These are phyloP conservation scores for Colletotrichum higginsianum DNA, from an alignment of 2,329 filamentous ascomycete genomes.

Conservation along the genomic window DNA sequence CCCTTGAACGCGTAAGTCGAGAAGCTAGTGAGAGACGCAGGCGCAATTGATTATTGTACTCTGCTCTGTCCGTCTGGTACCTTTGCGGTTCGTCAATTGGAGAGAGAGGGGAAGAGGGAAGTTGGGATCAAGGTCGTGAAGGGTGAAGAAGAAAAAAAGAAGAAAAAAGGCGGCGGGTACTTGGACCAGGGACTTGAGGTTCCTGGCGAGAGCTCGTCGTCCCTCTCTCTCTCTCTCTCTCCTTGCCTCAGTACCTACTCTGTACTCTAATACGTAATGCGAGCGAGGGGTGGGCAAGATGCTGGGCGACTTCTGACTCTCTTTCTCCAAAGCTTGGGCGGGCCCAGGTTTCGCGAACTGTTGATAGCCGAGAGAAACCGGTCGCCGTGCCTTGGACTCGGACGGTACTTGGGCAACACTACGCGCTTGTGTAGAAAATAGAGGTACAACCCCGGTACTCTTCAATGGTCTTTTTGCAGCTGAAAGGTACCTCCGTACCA, in stretches of 20 bases:
- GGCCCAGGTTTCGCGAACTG: slow-evolving; percentile 33
- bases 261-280: slow-evolving; percentile 36
- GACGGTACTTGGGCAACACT: slow-evolving; percentile 9
- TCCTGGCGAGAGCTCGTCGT: slow-evolving; percentile 5
- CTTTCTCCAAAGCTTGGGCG: slow-evolving; percentile 29
- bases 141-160: background rate
- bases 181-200: slow-evolving; percentile 11
- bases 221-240: background rate
- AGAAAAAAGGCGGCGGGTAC: slow-evolving; percentile 14
- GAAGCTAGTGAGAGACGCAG: slow-evolving; percentile 3
- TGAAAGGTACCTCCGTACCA: slow-evolving; percentile 40
- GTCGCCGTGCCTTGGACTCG: slow-evolving; percentile 12
- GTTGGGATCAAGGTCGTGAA: background rate
- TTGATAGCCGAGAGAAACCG: slow-evolving; percentile 45
- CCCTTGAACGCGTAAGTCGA: background rate
- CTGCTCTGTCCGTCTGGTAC: slow-evolving; percentile 3
- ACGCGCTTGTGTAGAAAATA: rapidly evolving
- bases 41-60: slow-evolving; percentile 13
- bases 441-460: slow-evolving; percentile 22
- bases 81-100: slow-evolving; percentile 16
- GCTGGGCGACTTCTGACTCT: slow-evolving; percentile 15
- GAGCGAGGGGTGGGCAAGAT: slow-evolving; percentile 20
- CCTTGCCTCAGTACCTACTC: background rate
- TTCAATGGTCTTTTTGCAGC: slow-evolving; percentile 29
- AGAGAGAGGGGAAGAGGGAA: background rate